Percentiles rank a stretch among this genome's conserved stretches.
Evolutionary conservation across 2,329 filamentous ascomycete species (phyloP).

Genomic region (Alternaria solani): DNA sequence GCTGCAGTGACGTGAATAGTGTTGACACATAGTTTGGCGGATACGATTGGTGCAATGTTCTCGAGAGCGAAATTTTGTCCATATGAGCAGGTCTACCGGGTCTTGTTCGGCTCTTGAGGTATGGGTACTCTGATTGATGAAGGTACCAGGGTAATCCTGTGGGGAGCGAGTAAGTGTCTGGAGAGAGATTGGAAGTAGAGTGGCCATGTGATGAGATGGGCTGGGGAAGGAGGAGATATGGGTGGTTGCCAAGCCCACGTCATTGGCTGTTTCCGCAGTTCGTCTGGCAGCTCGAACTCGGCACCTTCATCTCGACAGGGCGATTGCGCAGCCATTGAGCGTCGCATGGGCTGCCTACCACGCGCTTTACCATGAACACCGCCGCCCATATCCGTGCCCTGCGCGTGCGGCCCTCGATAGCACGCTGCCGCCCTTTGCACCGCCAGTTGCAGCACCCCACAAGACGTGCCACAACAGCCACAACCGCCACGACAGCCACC

Average conservation of each 20-base stretch:
- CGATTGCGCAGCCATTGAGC: constrained; percentile 31
- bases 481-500: constrained; percentile 27
- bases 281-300: constrained; percentile 1
- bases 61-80: neutral
- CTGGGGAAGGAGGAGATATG: neutral
- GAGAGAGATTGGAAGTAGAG: neutral
- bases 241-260: constrained; percentile 15
- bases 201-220: neutral
- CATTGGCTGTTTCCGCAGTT: constrained; percentile 10
- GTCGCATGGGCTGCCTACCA: constrained; percentile 28
- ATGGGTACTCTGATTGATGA: constrained; percentile 10
- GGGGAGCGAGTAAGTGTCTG: neutral
- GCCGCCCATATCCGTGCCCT: constrained; percentile 41
- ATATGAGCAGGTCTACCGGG: neutral
- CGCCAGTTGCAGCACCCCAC: constrained; percentile 28
- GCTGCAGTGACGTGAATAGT: neutral
- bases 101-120: constrained; percentile 9
- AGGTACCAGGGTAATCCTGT: neutral
- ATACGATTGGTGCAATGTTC: constrained; percentile 10
- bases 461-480: constrained; percentile 33
- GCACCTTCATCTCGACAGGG: constrained; percentile 9
- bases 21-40: neutral
- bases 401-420: constrained; percentile 35
- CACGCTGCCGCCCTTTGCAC: constrained; percentile 24
- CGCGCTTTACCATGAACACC: constrained; percentile 34